Evolutionary conservation across 176 grass and related monocot species (phyloP).

Genomic region (Alopecurus myosuroides): DNA sequence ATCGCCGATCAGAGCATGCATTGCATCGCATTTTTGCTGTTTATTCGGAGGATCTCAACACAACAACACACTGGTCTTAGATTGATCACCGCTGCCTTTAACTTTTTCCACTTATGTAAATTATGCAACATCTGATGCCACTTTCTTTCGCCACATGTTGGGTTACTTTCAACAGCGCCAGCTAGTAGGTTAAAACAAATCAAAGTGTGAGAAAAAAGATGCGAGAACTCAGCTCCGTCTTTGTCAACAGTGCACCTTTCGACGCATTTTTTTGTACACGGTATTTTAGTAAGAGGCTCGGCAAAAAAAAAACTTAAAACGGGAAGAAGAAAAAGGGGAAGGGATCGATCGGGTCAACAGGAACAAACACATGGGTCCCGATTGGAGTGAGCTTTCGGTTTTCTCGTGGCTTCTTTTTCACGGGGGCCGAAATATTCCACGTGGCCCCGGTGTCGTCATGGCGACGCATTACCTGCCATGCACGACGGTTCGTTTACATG

Average conservation of each 20-base stretch:
- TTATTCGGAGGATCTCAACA: constrained; percentile 1
- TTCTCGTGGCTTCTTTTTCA: constrained; percentile 32
- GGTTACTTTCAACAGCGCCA: constrained; percentile 20
- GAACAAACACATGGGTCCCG: constrained; percentile 18
- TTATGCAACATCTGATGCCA: not conserved
- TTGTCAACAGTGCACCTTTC: constrained; percentile 44
- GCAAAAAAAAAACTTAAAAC: not conserved
- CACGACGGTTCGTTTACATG: not conserved
- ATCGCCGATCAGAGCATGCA: not conserved
- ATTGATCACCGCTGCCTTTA: not conserved
- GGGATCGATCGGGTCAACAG: constrained; percentile 11
- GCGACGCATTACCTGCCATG: constrained; percentile 7
- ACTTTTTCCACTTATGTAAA: not conserved
- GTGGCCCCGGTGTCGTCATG: constrained; percentile 38
- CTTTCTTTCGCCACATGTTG: not conserved
- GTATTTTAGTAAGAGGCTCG: constrained; percentile 9
- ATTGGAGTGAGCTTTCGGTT: constrained; percentile 55
- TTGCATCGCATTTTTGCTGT: not conserved
- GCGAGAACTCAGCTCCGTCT: not conserved
- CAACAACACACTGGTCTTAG: not conserved
- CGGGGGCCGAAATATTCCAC: constrained; percentile 61
- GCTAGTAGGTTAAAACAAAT: constrained; percentile 7
- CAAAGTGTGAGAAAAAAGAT: not conserved
- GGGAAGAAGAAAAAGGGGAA: not conserved
- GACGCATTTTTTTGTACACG: constrained; percentile 23